Percentiles rank a stretch among this genome's conserved stretches.
These are phyloP conservation scores for Umbellularia californica DNA, from an alignment of 164 flowering plant genomes.

Conservation along the genomic window DNA sequence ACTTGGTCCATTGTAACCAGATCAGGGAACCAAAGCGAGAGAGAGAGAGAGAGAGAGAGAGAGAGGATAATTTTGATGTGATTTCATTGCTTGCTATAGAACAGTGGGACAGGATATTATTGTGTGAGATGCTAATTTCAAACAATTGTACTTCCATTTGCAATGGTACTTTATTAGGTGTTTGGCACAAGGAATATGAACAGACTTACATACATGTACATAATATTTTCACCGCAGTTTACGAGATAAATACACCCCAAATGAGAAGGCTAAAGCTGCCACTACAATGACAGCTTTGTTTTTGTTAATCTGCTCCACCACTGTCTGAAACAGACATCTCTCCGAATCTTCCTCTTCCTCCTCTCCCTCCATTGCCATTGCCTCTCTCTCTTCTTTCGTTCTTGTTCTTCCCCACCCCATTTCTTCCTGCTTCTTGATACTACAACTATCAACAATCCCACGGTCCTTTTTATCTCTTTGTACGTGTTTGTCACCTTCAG, in stretches of 20 bases:
- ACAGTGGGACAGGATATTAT: too few relatives aligned
- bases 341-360: conserved; percentile 7
- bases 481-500: not conserved
- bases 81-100: too few relatives aligned
- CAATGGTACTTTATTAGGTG: not conserved
- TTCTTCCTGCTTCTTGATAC: not conserved
- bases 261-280: conserved; percentile 39
- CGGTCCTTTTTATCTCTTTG: not conserved
- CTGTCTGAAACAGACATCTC: conserved; percentile 5
- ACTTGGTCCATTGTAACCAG: too few relatives aligned
- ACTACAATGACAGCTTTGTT: conserved; percentile 36
- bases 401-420: not conserved
- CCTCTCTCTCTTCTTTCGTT: conserved; percentile 2
- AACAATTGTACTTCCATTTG: too few relatives aligned
- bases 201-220: too few relatives aligned
- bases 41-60: too few relatives aligned
- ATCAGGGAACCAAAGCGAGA: too few relatives aligned
- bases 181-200: too few relatives aligned
- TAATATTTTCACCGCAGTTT: conserved; percentile 10
- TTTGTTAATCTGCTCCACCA: conserved; percentile 16
- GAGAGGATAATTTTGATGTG: too few relatives aligned
- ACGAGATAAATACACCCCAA: conserved; percentile 39
- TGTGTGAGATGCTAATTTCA: too few relatives aligned
- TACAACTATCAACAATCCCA: too few relatives aligned
- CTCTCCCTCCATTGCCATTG: not conserved